phyloP scores from a whole-genome alignment of 306 rosid species.

The Rosa multiflora region DNA sequence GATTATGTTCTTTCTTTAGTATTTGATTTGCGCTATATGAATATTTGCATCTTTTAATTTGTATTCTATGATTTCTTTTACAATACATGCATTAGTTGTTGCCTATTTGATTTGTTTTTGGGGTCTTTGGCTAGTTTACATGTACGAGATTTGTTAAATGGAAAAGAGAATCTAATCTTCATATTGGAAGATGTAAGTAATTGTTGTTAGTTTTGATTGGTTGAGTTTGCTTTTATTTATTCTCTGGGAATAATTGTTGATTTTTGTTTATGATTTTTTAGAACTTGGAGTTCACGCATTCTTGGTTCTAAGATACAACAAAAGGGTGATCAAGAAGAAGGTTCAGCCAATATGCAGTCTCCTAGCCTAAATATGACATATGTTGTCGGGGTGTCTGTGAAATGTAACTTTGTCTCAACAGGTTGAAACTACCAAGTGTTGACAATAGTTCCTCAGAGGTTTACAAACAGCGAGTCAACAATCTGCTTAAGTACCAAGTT shows the following conservation, averaged over 20 bases:
- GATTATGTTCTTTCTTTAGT: not conserved
- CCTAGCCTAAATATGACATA: too few species aligned
- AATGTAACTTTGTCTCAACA: too few species aligned
- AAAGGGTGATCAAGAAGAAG: too few species aligned
- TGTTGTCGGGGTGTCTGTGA: too few species aligned
- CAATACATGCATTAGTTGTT: not conserved
- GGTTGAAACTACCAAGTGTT: too few species aligned
- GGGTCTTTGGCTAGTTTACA: conserved; percentile 20
- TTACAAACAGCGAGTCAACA: too few species aligned
- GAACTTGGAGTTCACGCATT: too few species aligned
- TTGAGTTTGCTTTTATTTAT: conserved; percentile 3
- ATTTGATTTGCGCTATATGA: conserved; percentile 14
- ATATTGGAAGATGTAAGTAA: not conserved
- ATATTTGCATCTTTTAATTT: conserved; percentile 2
- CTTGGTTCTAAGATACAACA: too few species aligned
- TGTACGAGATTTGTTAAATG: conserved; percentile 10
- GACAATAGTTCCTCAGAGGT: too few species aligned
- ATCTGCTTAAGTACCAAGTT: too few species aligned
- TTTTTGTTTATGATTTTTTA: too few species aligned
- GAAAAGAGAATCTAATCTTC: conserved; percentile 25
- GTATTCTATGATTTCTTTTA: not conserved
- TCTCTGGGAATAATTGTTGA: not conserved
- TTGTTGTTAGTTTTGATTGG: conserved; percentile 7
- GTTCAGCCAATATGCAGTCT: too few species aligned
- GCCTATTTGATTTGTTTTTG: conserved; percentile 7